These are phyloP conservation scores for Beauveria scarabaeidicola DNA, from an alignment of 2,329 filamentous ascomycete genomes.

Conservation along the genomic window DNA sequence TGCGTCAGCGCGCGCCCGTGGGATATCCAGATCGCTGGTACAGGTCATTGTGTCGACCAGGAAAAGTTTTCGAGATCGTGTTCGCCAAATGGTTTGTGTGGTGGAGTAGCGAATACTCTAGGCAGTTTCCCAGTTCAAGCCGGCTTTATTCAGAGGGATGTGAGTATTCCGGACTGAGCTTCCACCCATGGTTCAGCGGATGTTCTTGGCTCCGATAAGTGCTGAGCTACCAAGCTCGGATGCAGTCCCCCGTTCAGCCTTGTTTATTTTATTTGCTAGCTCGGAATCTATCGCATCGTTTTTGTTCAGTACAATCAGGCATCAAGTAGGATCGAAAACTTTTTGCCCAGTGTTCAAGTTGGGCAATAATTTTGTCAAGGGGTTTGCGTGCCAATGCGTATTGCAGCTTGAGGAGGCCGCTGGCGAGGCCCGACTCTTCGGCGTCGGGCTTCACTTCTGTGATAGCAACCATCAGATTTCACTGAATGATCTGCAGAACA, in stretches of 20 bases:
- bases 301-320: not conserved
- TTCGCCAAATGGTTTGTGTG: not conserved
- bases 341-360: not conserved
- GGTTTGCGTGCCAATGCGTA: not conserved
- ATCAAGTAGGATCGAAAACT: not conserved
- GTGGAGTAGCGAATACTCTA: not conserved
- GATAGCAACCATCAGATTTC: not conserved
- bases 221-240: not conserved
- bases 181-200: not conserved
- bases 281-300: not conserved
- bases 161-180: not conserved
- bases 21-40: not conserved
- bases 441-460: conserved; percentile 29
- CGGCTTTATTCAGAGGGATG: not conserved
- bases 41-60: not conserved
- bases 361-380: not conserved
- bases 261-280: not conserved
- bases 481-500: not conserved
- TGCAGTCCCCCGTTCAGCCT: too few relatives aligned
- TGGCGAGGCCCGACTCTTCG: not conserved
- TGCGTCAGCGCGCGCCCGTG: not conserved
- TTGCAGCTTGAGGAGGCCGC: not conserved
- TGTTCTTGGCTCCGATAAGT: not conserved
- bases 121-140: not conserved
- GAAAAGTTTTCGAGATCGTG: not conserved